These are phyloP conservation scores for Epichloe amarillans DNA, from an alignment of 2,329 filamentous ascomycete genomes.

Conservation along the genomic window DNA sequence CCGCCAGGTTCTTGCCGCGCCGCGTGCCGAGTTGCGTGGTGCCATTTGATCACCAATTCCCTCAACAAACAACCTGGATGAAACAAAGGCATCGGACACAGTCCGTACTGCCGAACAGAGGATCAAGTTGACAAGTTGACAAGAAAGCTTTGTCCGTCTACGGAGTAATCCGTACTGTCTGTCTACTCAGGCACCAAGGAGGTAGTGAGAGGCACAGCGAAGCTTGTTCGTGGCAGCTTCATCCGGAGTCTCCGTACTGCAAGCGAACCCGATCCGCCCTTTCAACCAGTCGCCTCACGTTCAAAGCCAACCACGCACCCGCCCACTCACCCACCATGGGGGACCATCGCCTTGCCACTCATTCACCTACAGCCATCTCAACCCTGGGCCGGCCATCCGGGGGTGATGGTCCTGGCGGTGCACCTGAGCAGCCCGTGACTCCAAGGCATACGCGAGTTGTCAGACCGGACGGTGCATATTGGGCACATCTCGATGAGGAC, in stretches of 20 bases:
- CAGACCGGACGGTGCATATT: slow-evolving; percentile 1
- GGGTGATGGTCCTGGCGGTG: neutral
- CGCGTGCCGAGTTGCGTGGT: neutral
- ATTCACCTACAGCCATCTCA: neutral
- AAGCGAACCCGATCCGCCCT: no score
- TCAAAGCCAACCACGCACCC: neutral
- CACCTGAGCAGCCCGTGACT: slow-evolving; percentile 1
- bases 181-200: no score
- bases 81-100: no score
- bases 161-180: no score
- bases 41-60: neutral
- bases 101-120: no score
- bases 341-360: slow-evolving; percentile 5
- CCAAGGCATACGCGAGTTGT: neutral
- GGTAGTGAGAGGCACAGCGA: no score
- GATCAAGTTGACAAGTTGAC: no score
- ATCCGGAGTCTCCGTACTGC: no score
- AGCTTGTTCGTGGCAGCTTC: no score
- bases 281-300: no score
- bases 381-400: neutral
- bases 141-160: no score
- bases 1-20: neutral
- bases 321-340: slow-evolving; percentile 5
- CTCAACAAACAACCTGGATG: no score
- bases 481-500: slow-evolving; percentile 3